Percentiles rank a stretch among this genome's conserved stretches.
Conservation (phyloP, 169 alveolate genomes). For the Eimeria necatrix region DNA sequence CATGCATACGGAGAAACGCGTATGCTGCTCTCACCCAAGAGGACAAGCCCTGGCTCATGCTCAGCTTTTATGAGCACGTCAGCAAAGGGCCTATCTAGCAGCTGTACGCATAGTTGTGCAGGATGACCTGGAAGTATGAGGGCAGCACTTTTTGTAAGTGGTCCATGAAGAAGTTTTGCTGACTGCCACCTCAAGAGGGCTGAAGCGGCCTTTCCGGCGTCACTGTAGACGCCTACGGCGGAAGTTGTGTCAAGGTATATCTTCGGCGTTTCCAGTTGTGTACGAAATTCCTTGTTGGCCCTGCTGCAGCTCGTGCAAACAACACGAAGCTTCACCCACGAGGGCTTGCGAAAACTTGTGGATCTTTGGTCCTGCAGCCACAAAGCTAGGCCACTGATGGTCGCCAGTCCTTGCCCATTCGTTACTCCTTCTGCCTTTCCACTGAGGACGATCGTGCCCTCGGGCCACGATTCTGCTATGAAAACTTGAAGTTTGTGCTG, state of each 20-base stretch:
- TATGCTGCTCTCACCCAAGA: constrained; percentile 50
- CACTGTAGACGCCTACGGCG: constrained; percentile 49
- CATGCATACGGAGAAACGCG: constrained; percentile 64
- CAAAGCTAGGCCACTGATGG: constrained; percentile 19
- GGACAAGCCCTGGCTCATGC: constrained; percentile 23
- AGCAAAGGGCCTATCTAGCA: constrained; percentile 59
- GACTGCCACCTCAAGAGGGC: constrained; percentile 40
- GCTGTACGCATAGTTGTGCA: constrained; percentile 63
- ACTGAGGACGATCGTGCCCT: neutral
- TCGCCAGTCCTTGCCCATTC: constrained; percentile 28
- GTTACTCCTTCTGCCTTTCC: constrained; percentile 20
- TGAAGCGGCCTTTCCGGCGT: neutral
- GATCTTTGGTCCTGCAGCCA: constrained; percentile 61
- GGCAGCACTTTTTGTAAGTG: neutral
- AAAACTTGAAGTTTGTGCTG: neutral
- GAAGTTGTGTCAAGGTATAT: neutral
- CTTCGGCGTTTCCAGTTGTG: constrained; percentile 1
- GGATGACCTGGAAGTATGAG: constrained; percentile 66
- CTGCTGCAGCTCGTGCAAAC: constrained; percentile 23
- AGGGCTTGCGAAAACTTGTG: neutral
- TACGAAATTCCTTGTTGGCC: neutral
- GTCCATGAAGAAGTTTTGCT: neutral
- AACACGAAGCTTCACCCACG: constrained; percentile 53
- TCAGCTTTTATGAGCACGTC: constrained; percentile 50
- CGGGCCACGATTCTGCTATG: constrained; percentile 52